A percentile compares a stretch with the other conserved stretches of the same genome.
Conservation (phyloP, 345 rosid species). For the Tarenaya hassleriana region DNA sequence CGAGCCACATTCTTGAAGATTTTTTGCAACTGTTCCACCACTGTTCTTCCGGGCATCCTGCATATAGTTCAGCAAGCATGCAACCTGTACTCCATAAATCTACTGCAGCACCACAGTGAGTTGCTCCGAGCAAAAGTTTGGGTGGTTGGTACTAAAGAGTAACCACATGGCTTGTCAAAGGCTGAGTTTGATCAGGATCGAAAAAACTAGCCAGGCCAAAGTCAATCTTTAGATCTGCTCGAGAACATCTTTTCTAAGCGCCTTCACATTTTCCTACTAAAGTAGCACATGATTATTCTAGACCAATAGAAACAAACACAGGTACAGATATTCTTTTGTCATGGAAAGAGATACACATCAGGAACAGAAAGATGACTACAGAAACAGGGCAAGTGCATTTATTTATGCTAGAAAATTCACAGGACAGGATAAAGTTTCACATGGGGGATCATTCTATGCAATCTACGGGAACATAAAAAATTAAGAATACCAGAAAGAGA, state of each 20-base stretch:
- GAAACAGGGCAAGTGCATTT: not conserved
- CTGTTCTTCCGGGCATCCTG: conserved; percentile 99
- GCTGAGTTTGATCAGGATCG: conserved; percentile 66
- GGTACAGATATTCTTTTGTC: conserved; percentile 95
- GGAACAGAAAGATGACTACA: conserved; percentile 31
- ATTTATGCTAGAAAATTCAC: no score
- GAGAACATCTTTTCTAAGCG: not conserved
- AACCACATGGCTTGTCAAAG: conserved; percentile 91
- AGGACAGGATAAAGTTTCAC: no score
- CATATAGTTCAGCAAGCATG: conserved; percentile 88
- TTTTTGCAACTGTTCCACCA: conserved; percentile 99
- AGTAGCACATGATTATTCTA: not conserved
- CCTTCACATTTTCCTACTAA: not conserved
- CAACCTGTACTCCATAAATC: conserved; percentile 98
- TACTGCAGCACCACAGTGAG: conserved; percentile 75
- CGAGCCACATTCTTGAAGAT: conserved; percentile 96
- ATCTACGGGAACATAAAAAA: no score
- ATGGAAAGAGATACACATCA: conserved; percentile 91
- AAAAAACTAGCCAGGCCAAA: conserved; percentile 92
- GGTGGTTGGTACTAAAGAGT: conserved; percentile 99
- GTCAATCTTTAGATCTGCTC: conserved; percentile 62
- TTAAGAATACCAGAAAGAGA: no score
- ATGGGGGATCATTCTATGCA: no score
- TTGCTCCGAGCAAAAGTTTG: conserved; percentile 93
- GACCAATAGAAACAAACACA: conserved; percentile 30